Evolutionary conservation across 148 eudicot genomes (phyloP), one percentile per base, ranked within the genome.

Genomic region (Heliosperma pusillum): DNA sequence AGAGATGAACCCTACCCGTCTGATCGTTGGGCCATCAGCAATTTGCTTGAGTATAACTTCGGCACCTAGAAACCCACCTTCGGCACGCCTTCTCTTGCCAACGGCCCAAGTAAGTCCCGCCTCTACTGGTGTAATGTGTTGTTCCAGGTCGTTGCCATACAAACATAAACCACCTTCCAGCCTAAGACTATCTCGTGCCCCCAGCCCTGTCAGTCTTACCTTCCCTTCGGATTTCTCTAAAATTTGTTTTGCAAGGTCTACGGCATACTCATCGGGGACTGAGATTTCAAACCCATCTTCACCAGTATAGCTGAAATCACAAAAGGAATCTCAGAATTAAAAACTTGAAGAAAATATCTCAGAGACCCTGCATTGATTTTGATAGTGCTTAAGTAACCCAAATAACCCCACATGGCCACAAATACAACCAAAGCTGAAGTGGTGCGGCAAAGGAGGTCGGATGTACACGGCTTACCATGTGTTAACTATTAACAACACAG

Each of bases 201-300:
- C 98, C 7, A 95, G 85, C 15, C 98, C 98, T 0, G 98, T 95
- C 62, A 90, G 77, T 82, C 98, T 84, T 16, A 95, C 88, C 83
- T 92, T 95, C 11, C 91, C 97, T 84, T 90, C 98, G 0, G 98
- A 95, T 86, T 90, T 95, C 77, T 95, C 98, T 64, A 95, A 78
- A 57, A 95, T 88, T 69, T 90, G 89, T 76, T 92, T 92, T 21
- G 98, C 87, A 16, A 95, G 92, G 74, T 92, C 93, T 8, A 95
- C 86, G 16, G 98, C 90, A n/a, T 90, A 7, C 82, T 90, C 96
- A 10, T 86, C 81, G 8, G 96, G 98, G 67, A 95, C 91, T 15
- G 98, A 95, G 27, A 95, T 95, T 85, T 95, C 98, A 63, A 95
- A 95, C 65, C 98, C 98, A 74, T 95, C 98, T 87, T 95, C 98